Conservation (phyloP, 1,139 yeast species). For the Nakaseomyces delphensis region DNA sequence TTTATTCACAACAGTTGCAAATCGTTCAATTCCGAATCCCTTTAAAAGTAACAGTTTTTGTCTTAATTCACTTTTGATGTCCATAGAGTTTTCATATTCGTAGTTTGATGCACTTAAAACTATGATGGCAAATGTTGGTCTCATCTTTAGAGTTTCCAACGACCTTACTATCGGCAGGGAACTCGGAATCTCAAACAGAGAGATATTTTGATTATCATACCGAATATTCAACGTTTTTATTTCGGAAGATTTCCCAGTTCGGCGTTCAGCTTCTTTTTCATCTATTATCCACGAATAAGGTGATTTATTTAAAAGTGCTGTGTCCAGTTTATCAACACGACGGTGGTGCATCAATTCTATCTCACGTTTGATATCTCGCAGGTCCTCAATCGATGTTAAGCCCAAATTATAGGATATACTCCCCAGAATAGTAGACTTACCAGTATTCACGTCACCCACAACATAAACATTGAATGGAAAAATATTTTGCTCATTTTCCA, state of each 20-base stretch:
- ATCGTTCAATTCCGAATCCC: constrained; percentile 30
- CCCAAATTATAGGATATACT: constrained; percentile 65
- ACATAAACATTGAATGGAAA: constrained; percentile 19
- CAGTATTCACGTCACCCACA: constrained; percentile 89
- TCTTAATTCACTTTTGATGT: constrained; percentile 68
- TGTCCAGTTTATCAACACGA: constrained; percentile 54
- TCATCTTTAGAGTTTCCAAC: background rate
- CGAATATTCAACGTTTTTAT: background rate
- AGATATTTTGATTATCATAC: constrained; percentile 3
- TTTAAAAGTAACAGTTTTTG: constrained; percentile 68
- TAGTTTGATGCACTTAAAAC: background rate
- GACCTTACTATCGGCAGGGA: background rate
- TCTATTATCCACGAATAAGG: constrained; percentile 82
- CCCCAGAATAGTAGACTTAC: constrained; percentile 85
- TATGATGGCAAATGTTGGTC: background rate
- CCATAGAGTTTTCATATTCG: constrained; percentile 32
- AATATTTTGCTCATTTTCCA: background rate
- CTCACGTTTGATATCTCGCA: constrained; percentile 62
- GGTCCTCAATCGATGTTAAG: constrained; percentile 59
- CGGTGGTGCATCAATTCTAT: constrained; percentile 17
- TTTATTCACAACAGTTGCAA: constrained; percentile 66
- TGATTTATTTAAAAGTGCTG: constrained; percentile 80
- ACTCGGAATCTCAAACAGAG: constrained; percentile 3
- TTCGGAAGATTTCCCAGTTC: constrained; percentile 61
- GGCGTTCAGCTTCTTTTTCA: constrained; percentile 59